phyloP scores from a whole-genome alignment of 139 green algal genomes.

The Chlamydomonas schloesseri region DNA sequence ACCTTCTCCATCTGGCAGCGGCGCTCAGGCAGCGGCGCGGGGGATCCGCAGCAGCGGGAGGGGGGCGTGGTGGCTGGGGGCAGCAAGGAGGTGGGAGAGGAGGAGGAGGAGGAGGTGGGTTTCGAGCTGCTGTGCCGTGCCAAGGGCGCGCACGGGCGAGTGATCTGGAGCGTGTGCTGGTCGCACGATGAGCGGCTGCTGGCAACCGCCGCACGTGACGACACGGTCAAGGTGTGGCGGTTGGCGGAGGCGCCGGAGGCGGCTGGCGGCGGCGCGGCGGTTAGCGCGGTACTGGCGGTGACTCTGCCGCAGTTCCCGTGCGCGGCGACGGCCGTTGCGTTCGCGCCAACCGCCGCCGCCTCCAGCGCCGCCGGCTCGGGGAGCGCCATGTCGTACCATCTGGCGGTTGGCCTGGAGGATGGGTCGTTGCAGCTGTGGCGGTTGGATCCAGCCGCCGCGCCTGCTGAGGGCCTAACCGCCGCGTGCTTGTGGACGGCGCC shows the following conservation, averaged over 20 bases:
- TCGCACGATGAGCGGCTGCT: conserved; percentile 70
- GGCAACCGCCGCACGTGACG: conserved; percentile 82
- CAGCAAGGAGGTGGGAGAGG: not conserved
- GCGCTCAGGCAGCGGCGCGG: not conserved
- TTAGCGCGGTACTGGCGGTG: conserved; percentile 1
- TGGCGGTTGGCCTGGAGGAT: conserved; percentile 80
- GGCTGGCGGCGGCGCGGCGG: conserved; percentile 2
- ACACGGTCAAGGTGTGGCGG: conserved; percentile 80
- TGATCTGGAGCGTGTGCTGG: conserved; percentile 88
- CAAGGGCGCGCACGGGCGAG: conserved; percentile 79
- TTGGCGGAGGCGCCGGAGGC: not conserved
- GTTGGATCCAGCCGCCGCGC: not conserved
- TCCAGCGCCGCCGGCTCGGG: not conserved
- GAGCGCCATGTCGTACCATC: conserved; percentile 16
- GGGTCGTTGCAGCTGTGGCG: conserved; percentile 70
- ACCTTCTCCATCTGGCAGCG: conserved; percentile 46
- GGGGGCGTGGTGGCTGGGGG: not conserved
- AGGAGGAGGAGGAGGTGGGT: too few species aligned
- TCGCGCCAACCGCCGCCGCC: conserved; percentile 45
- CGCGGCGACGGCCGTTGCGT: conserved; percentile 72
- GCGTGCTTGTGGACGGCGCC: conserved; percentile 58
- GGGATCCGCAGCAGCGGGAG: conserved; percentile 15
- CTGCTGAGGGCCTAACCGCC: not conserved
- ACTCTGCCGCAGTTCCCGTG: conserved; percentile 56
- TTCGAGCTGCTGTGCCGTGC: conserved; percentile 61